Evolutionary conservation across 2,329 filamentous ascomycete species (phyloP), one percentile per base, ranked within the genome.

Genomic region (Phaeosphaeriaceae sp.): DNA sequence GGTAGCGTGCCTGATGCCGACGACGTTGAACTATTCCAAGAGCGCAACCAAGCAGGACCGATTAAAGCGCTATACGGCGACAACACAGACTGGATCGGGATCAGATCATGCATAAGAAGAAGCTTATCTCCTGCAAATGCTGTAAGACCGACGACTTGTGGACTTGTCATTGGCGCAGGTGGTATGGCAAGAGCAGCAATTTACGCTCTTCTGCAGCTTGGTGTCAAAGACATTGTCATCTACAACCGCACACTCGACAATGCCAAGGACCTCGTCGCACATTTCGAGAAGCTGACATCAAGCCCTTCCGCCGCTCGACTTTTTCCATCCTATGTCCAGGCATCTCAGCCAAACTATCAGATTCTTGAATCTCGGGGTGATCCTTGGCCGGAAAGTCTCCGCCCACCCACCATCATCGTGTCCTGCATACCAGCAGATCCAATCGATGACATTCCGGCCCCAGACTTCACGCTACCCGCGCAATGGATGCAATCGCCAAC

Each of bases 71-170:
- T 93, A 0, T 91, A 92, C 61, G 91, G 91, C 0, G 90, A 93
- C 58, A 94, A 94, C 58, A 93, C 90, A 0, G 91, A 93, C 73
- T 93, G 91, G 88, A 89, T 93, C 30, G 91, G 91, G 7, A 91
- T 93, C 40, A 82, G 89, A 55, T 89, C 89, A 2, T 92, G 90
- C 68, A 86, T 93, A 32, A 84, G 88, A 8, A 83, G 90, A 19
- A 90, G 90, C 1, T 81, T 93, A 1, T 93, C 91, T 0, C 91
- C 91, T 0, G 88, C 89, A 1, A 87, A 87, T 62, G 83, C 84
- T 0, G 82, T 88, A n/a, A 81, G 83, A 9, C 72, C 79, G 8
- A 82, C 78, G 13, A 84, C 81, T 0, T 84, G 83, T 2, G 84
- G 81, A 17, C 74, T 88, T 4, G 79, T 88, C 5, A 81, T 86